These are phyloP conservation scores for Syzygium oleosum DNA, from an alignment of 345 rosid genomes.

Conservation along the genomic window DNA sequence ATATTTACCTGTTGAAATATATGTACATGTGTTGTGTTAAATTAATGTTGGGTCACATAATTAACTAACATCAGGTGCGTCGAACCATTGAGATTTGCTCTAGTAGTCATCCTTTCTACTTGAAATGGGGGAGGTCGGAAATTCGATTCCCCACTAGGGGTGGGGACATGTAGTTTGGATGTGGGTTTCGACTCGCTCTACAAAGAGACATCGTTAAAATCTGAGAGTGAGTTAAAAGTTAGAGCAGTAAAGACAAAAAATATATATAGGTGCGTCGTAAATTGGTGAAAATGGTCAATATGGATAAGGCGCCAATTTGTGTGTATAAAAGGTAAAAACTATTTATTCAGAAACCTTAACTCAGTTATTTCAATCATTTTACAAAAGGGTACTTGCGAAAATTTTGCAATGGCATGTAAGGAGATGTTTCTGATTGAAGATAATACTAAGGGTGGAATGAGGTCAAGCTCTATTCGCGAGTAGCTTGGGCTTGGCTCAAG, in stretches of 20 bases:
- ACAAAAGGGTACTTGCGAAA: not conserved
- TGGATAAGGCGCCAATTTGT: not conserved
- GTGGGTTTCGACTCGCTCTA: no score
- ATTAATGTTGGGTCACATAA: not conserved
- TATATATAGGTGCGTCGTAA: not conserved
- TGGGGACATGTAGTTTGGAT: no score
- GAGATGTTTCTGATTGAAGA: not conserved
- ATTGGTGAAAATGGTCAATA: not conserved
- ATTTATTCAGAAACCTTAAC: not conserved
- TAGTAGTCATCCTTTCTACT: no score
- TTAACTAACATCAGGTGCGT: not conserved
- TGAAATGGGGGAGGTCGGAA: no score
- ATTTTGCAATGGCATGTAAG: not conserved
- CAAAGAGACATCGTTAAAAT: no score
- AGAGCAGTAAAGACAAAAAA: no score
- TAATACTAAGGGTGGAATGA: not conserved
- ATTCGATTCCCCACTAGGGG: no score
- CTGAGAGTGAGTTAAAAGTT: no score
- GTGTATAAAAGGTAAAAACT: not conserved
- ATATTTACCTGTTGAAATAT: no score
- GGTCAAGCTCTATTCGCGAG: not conserved
- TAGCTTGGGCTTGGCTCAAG: not conserved
- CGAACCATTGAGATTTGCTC: no score
- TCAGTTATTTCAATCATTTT: not conserved
- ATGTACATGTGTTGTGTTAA: not conserved